Conservation (phyloP, 2,329 filamentous ascomycete genomes). For the Fusarium algeriense region DNA sequence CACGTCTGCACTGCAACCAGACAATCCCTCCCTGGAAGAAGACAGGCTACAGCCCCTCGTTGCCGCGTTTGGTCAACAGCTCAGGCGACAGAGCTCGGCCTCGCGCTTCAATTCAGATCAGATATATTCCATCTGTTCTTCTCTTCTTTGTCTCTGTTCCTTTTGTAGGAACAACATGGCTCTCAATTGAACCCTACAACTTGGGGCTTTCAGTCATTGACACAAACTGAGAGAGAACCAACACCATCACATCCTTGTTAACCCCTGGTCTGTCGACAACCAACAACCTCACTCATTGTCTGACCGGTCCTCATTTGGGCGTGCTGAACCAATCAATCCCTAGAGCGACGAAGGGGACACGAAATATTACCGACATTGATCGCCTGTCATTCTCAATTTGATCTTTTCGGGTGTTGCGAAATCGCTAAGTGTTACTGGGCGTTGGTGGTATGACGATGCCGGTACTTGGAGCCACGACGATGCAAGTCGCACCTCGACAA, state of each 20-base stretch:
- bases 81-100: conserved; percentile 15
- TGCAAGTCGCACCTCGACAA: conserved; percentile 37
- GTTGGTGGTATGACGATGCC: conserved; percentile 36
- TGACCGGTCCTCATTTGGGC: conserved; percentile 7
- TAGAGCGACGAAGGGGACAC: conserved; percentile 2
- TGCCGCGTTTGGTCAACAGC: conserved; percentile 27
- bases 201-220: background rate
- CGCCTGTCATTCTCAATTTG: conserved; percentile 5
- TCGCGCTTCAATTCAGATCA: conserved; percentile 16
- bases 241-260: conserved; percentile 20
- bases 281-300: conserved; percentile 27
- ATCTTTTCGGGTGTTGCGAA: background rate
- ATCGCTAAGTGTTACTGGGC: conserved; percentile 1
- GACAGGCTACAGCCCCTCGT: conserved; percentile 15
- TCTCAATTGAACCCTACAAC: background rate
- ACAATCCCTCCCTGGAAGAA: conserved; percentile 24
- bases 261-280: conserved; percentile 16
- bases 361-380: background rate
- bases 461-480: conserved; percentile 33
- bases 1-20: conserved; percentile 9
- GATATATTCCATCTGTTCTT: conserved; percentile 16
- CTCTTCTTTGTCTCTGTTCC: background rate
- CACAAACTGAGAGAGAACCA: conserved; percentile 19
- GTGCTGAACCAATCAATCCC: conserved; percentile 12
- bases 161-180: conserved; percentile 7